Evolutionary conservation across 495 filamentous ascomycete species (phyloP), one percentile per base, ranked within the genome.

Genomic region (Hypomontagnella submonticulosa): DNA sequence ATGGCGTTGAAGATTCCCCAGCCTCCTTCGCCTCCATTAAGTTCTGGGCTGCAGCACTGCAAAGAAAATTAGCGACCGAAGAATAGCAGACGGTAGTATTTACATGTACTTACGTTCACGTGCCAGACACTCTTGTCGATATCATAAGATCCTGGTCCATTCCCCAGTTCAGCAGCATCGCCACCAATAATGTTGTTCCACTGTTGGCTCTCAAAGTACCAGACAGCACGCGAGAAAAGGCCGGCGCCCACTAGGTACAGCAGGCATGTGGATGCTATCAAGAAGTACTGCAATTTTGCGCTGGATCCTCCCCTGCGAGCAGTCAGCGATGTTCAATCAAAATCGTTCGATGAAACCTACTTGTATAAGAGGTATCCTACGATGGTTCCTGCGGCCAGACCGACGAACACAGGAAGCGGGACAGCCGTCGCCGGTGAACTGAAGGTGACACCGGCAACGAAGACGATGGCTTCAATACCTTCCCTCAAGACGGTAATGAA

Each of bases 1-100:
- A 88, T 76, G 13, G 90, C 87, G 63, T 94, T 96, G 81, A 97
- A 96, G 71, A 97, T 85, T 42, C 92, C 92, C 93, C 93, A 97
- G 19, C 92, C 92, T n/a, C 92, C 92, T 13, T 91, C 92, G 32
- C 90, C 90, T 5, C 71, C 71, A 51, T 87, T 87, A 12, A 89
- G 46, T 16, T 80, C 75, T 0, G 92, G 87, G 54, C 84, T 93
- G 74, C 92, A 96, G 79, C 91, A 96, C 87, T 89, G 55, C 16
- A 20, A 3, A 11, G 4, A 53, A 19, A 20, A 57, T 53, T 20
- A 61, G 46, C 47, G 41, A 42, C 23, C 16, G 11, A 6, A 30
- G 10, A 8, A 1, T 41, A 49, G 4, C 32, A 13, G 4, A 16
- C 18, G 40, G 4, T n/a, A 47, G n/a, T 10, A 9, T 38, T 18